Evolutionary conservation across 164 flowering plant species (phyloP), one percentile per base, ranked within the genome.

Genomic region (Annona squamosa): DNA sequence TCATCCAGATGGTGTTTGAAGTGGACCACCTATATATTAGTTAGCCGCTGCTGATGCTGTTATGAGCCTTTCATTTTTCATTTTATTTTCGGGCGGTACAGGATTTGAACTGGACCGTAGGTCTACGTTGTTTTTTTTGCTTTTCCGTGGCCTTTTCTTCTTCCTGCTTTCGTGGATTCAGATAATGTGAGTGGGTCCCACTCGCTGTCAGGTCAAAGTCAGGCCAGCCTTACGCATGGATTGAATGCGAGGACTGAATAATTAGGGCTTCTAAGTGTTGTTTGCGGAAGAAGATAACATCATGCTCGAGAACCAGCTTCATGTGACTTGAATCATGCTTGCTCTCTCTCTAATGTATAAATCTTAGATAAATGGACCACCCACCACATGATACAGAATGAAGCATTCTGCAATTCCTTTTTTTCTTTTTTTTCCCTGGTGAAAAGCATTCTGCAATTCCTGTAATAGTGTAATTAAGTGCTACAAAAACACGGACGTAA

Each of bases 231-330:
- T 57, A 72, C 75, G 74, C 82, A 81, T 78, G 78, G 46, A 76
- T 56, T 48, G 61, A 71, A 64, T 12, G 43, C 16, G 48, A 71
- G 68, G 74, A 19, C 44, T 67, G 75, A 76, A 84, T 82, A 74
- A 82, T 82, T 81, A 82, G 76, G 80, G 81, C 65, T 74, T 75
- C 44, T 64, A 74, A 79, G 66, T 77, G 80, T 83, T 83, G 86
- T 76, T 82, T 85, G 84, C 52, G 10, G 63, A 65, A 7, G 81
- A 84, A 85, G 88, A 73, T 71, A 82, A 71, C 79, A 85, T 85
- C 80, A 85, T 85, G 77, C 68, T 48, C 72, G 46, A 71, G 70
- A 72, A 68, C 71, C 68, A 72, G 69, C 76, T 72, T 74, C 88
- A 85, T 82, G 86, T 82, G 82, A 75, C 73, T 70, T 69, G 74